Base-by-base conservation (phyloP, 106 monocot genomes). In the Phalaenopsis aphrodite region DNA sequence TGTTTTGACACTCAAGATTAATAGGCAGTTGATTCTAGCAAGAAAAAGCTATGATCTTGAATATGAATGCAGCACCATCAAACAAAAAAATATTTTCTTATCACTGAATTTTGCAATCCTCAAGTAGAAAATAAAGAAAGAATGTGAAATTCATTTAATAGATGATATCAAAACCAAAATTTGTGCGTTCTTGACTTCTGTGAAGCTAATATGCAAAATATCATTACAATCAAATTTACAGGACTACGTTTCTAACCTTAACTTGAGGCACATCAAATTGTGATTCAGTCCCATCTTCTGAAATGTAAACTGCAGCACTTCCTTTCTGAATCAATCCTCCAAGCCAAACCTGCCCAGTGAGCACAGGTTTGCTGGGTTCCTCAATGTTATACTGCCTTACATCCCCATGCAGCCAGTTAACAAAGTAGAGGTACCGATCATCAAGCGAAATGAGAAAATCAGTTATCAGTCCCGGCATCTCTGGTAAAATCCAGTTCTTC, bases 371-470 rank as follows among this genome's bases (percentile, higher is more conserved):
- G n/a, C 77, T 75, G 3, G 92, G 90, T 36, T 98, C 88, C 78
- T 88, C 92, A 49, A 98, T 98, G 82, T 90, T 98, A 84, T 98
- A 98, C 78, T 98, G 97, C 39, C 97, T 86, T 4, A 98, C 83
- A 79, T 98, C 97, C 0, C 97, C 97, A 78, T 98, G 97, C 1
- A 98, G 85, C 97, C 97, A 98, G 61, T 98, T 98, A 37, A 91
- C 90, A 78, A 98, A 98, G 84, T 98, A 98, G 55, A 98, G 83
- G 79, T 74, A 98, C 12, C 91, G 90, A 18, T 98, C 97, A 65
- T 98, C 97, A 1, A 98, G 90, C n/a, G 97, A 98, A 64, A 98
- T 87, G 4, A 98, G 89, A 15, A 98, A 98, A 76, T 98, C 94
- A 37, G 94, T 98, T 79, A 98, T 94, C 72, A 98, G 75, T 42